Evolutionary conservation across 2,329 filamentous ascomycete species (phyloP), one percentile per base, ranked within the genome.

Genomic region (Incumbomyces lentus): DNA sequence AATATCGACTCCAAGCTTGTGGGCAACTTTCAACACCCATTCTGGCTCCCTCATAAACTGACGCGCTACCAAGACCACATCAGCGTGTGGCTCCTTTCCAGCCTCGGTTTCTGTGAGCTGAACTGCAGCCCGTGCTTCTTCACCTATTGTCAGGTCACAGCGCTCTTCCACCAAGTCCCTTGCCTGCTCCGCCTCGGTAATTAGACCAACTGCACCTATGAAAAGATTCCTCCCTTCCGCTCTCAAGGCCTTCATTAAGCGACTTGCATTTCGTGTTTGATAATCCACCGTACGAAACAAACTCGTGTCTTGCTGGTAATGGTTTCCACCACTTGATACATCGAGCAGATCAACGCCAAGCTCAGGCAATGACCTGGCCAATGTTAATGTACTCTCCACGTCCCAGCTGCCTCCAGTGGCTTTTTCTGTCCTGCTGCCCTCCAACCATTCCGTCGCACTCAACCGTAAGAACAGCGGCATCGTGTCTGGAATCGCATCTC

Each of bases 311-410:
- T 73, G 70, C n/a, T 58, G 49, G 1, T 59, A 60, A 50, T 69
- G 64, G 47, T 72, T 73, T 33, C 85, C 89, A 30, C 81, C 86
- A 1, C 80, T 81, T 56, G 81, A 87, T 48, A 94, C 78, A 62
- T 95, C 89, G 26, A 95, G 72, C 13, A 94, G 69, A 61, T 95
- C 89, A 36, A 95, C 75, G 26, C 89, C 89, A 11, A 74, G 70
- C 0, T 74, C 76, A 0, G 85, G 83, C 1, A 95, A 74, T 8
- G 82, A 68, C 60, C 70, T 61, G 0, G 84, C 81, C 1, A 92
- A 73, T 40, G 69, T 69, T 26, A 78, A 70, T 0, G 78, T 80
- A 46, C 90, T 74, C 13, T 79, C 73, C 2, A 78, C 55, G 0
- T 74, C 82, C 85, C 86, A 92, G 56, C 74, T 78, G 3, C 41